phyloP scores from a whole-genome alignment of 164 flowering plant species.

The Chimonanthus praecox region DNA sequence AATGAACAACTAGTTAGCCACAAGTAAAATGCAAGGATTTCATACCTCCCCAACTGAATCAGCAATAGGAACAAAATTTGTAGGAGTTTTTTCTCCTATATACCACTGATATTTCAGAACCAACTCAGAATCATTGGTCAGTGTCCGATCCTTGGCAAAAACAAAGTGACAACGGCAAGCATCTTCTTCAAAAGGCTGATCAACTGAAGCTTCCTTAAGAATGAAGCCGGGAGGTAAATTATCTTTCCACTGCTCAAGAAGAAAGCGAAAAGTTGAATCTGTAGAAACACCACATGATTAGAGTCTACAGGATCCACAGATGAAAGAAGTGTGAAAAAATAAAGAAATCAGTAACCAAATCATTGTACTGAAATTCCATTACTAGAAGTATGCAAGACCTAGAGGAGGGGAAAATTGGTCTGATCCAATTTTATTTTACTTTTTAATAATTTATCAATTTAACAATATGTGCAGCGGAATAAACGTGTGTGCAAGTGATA shows the following conservation, averaged over 20 bases:
- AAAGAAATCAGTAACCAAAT: not conserved
- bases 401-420: no score
- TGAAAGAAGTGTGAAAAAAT: not conserved
- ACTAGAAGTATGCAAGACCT: no score
- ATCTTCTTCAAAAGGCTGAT: conserved; percentile 88
- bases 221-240: conserved; percentile 70
- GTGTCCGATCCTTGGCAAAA: conserved; percentile 49
- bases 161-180: conserved; percentile 77
- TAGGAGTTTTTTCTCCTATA: conserved; percentile 64
- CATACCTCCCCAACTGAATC: conserved; percentile 74
- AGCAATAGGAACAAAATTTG: conserved; percentile 57
- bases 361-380: no score
- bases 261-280: conserved; percentile 82
- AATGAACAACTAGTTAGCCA: not conserved
- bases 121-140: conserved; percentile 40
- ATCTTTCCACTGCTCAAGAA: conserved; percentile 78
- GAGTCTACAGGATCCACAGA: not conserved
- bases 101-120: conserved; percentile 82
- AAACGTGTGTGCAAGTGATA: no score
- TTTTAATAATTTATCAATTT: no score
- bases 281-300: conserved; percentile 16
- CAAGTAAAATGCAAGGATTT: not conserved
- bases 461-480: no score
- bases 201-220: conserved; percentile 73
- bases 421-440: no score